phyloP scores from a whole-genome alignment of 2,329 filamentous ascomycete species.

The Sarocladium strictum region DNA sequence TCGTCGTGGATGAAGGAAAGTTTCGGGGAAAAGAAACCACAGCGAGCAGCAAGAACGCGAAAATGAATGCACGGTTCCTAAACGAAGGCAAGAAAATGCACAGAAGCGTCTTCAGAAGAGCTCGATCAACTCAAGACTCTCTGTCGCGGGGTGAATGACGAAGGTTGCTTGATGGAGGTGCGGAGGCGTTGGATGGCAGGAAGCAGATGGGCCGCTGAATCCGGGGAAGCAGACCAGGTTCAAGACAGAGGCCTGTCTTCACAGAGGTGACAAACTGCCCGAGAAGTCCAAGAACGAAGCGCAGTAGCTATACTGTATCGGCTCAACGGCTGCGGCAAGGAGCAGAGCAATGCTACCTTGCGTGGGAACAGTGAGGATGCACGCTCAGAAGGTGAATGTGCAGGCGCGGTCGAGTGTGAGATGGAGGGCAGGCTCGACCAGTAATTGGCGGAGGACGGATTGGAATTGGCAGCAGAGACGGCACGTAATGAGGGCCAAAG shows the following conservation, averaged over 20 bases:
- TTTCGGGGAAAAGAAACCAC: conserved; percentile 9
- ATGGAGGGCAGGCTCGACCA: conserved; percentile 23
- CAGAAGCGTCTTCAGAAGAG: conserved; percentile 6
- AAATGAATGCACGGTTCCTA: not conserved
- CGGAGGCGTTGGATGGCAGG: conserved; percentile 4
- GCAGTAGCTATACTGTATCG: not conserved
- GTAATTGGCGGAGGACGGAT: conserved; percentile 22
- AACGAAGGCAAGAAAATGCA: not conserved
- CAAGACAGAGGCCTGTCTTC: not conserved
- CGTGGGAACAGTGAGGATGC: not conserved
- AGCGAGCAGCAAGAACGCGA: conserved; percentile 9
- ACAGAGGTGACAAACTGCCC: not conserved
- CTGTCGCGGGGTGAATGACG: not conserved
- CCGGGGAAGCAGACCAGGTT: conserved; percentile 5
- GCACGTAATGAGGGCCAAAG: conserved; percentile 11
- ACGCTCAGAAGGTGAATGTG: not conserved
- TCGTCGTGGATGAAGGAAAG: conserved; percentile 12
- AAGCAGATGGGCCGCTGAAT: conserved; percentile 6
- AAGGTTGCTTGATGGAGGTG: not conserved
- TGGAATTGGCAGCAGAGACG: conserved; percentile 15
- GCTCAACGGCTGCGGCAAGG: not conserved
- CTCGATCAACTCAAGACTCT: conserved; percentile 9
- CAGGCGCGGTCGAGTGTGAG: not conserved
- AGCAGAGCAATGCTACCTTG: conserved; percentile 1
- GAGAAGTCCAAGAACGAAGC: not conserved